phyloP scores from a whole-genome alignment of 176 grass and related monocot species.

The maize (Zea mays) region DNA sequence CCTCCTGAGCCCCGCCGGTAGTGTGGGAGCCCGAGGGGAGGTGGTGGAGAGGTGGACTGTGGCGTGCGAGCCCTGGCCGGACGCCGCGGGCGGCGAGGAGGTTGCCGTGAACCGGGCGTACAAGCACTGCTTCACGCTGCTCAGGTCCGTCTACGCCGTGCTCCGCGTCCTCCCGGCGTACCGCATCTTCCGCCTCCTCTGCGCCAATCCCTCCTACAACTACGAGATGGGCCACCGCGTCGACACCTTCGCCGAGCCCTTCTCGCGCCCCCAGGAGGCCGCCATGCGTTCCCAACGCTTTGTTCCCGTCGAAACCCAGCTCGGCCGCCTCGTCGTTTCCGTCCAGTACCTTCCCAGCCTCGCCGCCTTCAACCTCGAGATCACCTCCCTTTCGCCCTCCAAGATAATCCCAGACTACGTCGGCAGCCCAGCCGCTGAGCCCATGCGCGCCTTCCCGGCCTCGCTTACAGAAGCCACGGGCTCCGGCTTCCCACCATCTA shows the following conservation, averaged over 20 bases:
- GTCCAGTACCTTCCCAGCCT: constrained; percentile 75
- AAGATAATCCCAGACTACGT: constrained; percentile 77
- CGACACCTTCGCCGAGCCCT: constrained; percentile 64
- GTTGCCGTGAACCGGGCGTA: constrained; percentile 66
- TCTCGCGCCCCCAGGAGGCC: constrained; percentile 67
- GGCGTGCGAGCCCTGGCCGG: constrained; percentile 60
- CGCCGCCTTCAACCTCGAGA: constrained; percentile 70
- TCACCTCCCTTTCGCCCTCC: constrained; percentile 58
- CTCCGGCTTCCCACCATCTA: constrained; percentile 38
- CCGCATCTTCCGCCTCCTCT: constrained; percentile 69
- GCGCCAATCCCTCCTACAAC: constrained; percentile 74
- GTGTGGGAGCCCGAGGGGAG: constrained; percentile 32
- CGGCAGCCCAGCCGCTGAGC: constrained; percentile 70
- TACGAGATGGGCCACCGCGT: constrained; percentile 76
- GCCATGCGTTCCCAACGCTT: constrained; percentile 58
- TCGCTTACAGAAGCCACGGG: constrained; percentile 57
- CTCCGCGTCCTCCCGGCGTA: constrained; percentile 79
- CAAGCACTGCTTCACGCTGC: constrained; percentile 72
- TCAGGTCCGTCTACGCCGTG: constrained; percentile 63
- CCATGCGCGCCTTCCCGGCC: constrained; percentile 66
- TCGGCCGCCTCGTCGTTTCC: constrained; percentile 67
- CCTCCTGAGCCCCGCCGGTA: constrained; percentile 36
- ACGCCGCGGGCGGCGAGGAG: constrained; percentile 44
- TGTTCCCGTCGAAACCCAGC: constrained; percentile 70
- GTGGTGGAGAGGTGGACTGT: constrained; percentile 79